Conservation (phyloP, 306 rosid genomes). For the Acacia crassicarpa region DNA sequence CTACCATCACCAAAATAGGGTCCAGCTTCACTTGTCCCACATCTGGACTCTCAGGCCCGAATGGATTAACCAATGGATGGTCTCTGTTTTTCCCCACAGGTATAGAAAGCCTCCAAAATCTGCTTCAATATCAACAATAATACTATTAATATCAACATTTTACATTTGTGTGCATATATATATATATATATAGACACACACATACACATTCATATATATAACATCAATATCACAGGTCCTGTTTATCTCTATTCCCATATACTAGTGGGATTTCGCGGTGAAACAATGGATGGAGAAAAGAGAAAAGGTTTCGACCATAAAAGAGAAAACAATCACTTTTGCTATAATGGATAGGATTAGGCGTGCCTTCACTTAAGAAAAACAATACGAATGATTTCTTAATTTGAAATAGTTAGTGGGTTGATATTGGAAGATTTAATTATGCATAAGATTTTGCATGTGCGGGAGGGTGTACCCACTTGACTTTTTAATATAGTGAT, state of each 20-base stretch:
- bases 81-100: constrained; percentile 75
- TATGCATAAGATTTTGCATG: neutral
- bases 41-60: constrained; percentile 55
- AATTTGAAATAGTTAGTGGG: constrained; percentile 16
- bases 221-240: neutral
- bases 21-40: constrained; percentile 50
- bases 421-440: constrained; percentile 4
- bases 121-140: constrained; percentile 8
- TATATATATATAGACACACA: too few relatives aligned
- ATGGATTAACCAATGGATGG: constrained; percentile 82
- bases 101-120: constrained; percentile 94
- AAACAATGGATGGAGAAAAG: neutral
- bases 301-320: neutral
- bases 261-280: neutral
- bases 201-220: neutral
- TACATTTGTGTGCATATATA: neutral
- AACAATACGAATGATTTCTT: neutral
- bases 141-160: neutral
- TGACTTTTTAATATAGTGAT: neutral
- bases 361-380: constrained; percentile 21
- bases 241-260: neutral
- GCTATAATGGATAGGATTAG: constrained; percentile 28
- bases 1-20: constrained; percentile 71
- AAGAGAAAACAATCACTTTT: neutral
- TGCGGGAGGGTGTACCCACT: neutral